Conservation (phyloP, 257 asterid species). For the Solanum bukasovii region DNA sequence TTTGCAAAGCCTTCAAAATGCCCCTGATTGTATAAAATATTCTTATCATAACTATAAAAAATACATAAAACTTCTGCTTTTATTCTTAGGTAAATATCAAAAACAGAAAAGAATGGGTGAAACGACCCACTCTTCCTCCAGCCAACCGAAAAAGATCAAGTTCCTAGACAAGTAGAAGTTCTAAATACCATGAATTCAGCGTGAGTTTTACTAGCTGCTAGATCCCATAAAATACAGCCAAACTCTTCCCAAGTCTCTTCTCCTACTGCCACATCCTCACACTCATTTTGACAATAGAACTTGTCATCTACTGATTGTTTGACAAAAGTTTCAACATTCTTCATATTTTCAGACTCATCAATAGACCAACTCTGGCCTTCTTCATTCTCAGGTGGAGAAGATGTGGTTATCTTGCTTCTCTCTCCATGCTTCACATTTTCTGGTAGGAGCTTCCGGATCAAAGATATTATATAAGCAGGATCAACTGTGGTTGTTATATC, state of each 20-base stretch:
- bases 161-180: conserved; percentile 1
- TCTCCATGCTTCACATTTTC: conserved; percentile 21
- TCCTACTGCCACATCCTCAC: conserved; percentile 15
- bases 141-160: neutral
- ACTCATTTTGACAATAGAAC: conserved; percentile 4
- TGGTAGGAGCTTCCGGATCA: conserved; percentile 86
- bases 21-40: neutral
- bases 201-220: conserved; percentile 78
- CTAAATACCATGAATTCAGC: conserved; percentile 73
- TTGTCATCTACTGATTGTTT: conserved; percentile 18
- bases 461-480: conserved; percentile 78
- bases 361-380: conserved; percentile 4
- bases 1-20: neutral
- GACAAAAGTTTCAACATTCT: conserved; percentile 19
- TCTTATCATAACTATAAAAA: neutral
- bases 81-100: neutral
- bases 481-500: conserved; percentile 76
- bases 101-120: neutral
- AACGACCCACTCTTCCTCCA: neutral
- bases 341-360: conserved; percentile 26
- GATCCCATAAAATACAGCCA: conserved; percentile 97
- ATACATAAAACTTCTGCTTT: neutral
- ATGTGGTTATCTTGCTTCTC: conserved; percentile 7
- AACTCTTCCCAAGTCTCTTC: conserved; percentile 79
- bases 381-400: conserved; percentile 24